Percentiles rank a stretch among this genome's conserved stretches.
phyloP scores from a whole-genome alignment of 1,284 basidiomycete genomes.

The Ustilago sp. region DNA sequence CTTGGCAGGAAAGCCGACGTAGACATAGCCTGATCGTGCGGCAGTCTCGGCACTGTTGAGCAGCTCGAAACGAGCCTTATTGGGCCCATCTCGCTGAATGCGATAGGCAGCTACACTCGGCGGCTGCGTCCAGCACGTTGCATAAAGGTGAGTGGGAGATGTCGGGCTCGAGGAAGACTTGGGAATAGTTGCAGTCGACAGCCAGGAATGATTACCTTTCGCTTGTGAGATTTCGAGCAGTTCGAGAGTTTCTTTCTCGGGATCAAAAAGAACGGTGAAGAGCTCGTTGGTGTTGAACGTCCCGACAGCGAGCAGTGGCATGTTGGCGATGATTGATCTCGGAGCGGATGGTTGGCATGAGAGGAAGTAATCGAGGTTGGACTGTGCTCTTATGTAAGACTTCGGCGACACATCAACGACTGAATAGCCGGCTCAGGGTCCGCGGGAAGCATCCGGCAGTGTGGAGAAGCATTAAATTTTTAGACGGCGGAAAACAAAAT shows the following conservation, averaged over 20 bases:
- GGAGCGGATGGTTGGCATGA: background rate
- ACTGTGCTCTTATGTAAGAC: conserved; percentile 15
- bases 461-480: background rate
- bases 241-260: conserved; percentile 31
- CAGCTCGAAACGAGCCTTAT: conserved; percentile 29
- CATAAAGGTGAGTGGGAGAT: conserved; percentile 39
- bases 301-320: conserved; percentile 47
- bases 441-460: conserved; percentile 21
- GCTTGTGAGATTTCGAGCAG: conserved; percentile 39
- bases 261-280: conserved; percentile 44
- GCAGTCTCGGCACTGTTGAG: conserved; percentile 52
- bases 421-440: conserved; percentile 24
- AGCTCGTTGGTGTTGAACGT: conserved; percentile 57
- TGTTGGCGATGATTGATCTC: background rate
- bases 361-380: background rate
- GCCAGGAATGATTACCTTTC: conserved; percentile 56
- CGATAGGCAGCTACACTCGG: conserved; percentile 53
- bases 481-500: background rate
- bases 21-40: conserved; percentile 53
- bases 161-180: background rate
- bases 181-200: conserved; percentile 39
- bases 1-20: conserved; percentile 33
- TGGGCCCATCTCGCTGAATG: conserved; percentile 17
- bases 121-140: conserved; percentile 55
- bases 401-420: conserved; percentile 9